Base-by-base conservation (phyloP, 139 green algal genomes). In the Coelastrella sp. region DNA sequence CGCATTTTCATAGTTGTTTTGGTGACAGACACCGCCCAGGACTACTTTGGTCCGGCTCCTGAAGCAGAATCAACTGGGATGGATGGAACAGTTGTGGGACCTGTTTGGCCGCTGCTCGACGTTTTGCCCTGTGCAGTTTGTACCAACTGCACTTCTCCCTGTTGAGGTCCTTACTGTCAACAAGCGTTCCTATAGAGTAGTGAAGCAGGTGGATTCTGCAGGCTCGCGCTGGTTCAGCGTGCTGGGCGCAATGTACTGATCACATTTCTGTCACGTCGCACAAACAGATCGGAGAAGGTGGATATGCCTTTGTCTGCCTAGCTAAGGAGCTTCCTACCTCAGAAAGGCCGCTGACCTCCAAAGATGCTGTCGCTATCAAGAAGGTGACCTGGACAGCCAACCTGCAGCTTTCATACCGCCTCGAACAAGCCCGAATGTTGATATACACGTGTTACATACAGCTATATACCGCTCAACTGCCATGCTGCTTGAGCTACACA, bases 301-400 rank as follows among this genome's bases (percentile, higher is more conserved):
- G 96, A 5, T 98, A 98, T 60, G 95, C 94, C 5, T 96, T 98
- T 68, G 96, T 98, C 2, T 96, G 96, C 59, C 88, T 98, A 4
- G 96, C 95, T 5, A 84, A 90, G 68, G 91, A 96, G 84, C 6
- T 96, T 47, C 83, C 91, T 59, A 16, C 87, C 68, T 10, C 73
- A 56, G n/a, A 57, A 73, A 13, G 19, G 32, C 64, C 20, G 57
- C 4, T 16, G 13, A 14, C 78, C 68, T n/a, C 95, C 86, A 17
- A 84, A 95, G 2, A 97, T 94, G 71, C 94, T 87, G 92, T 93
- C 94, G 83, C 16, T 73, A 71, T 84, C 19, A 64, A 73, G 64
- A 74, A 75, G n/a, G 60, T 88, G n/a, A 8, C 10, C 16, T 76
- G 16, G 8, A 17, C 5, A 6, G 68, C 10, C 8, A 19, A 71